Percentiles rank a stretch among this genome's conserved stretches.
Evolutionary conservation across 2,329 filamentous ascomycete genomes (phyloP).

Genomic region (Ceratocystis alfenasii): DNA sequence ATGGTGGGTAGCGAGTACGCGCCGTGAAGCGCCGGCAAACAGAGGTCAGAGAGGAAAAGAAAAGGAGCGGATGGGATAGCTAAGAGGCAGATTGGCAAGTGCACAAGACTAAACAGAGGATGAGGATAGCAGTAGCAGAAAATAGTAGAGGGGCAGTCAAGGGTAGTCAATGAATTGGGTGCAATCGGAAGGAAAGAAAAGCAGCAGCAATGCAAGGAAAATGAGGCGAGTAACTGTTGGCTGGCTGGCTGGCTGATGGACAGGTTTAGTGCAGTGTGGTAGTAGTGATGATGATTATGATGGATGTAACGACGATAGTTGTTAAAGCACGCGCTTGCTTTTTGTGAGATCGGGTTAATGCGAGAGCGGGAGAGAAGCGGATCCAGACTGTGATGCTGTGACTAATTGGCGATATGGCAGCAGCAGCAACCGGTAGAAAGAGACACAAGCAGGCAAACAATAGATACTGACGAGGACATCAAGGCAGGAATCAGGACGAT

Average conservation of each 20-base stretch:
- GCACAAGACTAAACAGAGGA: too few relatives aligned
- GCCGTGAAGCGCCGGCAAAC: slow-evolving; percentile 8
- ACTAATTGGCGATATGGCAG: not conserved
- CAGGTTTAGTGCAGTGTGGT: too few relatives aligned
- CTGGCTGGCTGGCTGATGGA: not conserved
- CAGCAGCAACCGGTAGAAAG: not conserved
- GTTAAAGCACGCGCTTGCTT: not conserved
- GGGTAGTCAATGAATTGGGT: not conserved
- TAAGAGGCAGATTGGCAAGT: not conserved
- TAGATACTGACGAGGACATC: too few relatives aligned
- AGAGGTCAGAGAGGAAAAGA: slow-evolving; percentile 9
- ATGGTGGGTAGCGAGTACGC: slow-evolving; percentile 31
- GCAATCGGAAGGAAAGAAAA: not conserved
- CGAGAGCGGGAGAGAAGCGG: slow-evolving; percentile 3
- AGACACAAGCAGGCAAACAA: not conserved
- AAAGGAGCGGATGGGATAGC: not conserved
- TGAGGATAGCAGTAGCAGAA: too few relatives aligned
- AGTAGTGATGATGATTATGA: not conserved
- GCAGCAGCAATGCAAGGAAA: not conserved
- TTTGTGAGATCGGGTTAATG: not conserved
- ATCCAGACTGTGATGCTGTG: not conserved
- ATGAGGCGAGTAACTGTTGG: not conserved
- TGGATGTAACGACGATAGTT: not conserved
- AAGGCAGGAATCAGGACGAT: too few relatives aligned
- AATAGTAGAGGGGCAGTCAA: not conserved